Conservation (phyloP, 2,329 filamentous ascomycete species). For the Pseudopyricularia javanii region DNA sequence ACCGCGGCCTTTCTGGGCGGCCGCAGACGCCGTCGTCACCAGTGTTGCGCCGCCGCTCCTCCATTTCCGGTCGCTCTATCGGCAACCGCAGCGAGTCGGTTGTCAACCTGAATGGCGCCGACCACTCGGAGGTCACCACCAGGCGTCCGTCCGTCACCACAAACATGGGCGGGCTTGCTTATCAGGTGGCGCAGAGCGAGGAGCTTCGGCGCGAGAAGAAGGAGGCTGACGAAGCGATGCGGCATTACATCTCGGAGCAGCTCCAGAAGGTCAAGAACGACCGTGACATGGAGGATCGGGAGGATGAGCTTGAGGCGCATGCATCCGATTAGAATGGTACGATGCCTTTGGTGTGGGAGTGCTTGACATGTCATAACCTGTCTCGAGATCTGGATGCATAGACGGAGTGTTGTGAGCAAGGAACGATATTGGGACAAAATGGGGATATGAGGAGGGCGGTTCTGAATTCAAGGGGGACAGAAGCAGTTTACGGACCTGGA, state of each 20-base stretch:
- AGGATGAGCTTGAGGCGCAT: slow-evolving; percentile 35
- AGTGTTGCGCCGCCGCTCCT: slow-evolving; percentile 64
- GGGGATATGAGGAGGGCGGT: background rate
- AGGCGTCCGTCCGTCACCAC: slow-evolving; percentile 16
- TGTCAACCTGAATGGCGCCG: slow-evolving; percentile 22
- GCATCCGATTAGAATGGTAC: slow-evolving; percentile 7
- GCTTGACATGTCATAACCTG: background rate
- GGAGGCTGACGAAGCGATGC: slow-evolving; percentile 59
- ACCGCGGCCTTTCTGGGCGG: slow-evolving; percentile 19
- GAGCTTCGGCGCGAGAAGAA: slow-evolving; percentile 33
- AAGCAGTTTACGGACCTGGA: background rate
- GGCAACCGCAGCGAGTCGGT: slow-evolving; percentile 73
- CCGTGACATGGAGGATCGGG: slow-evolving; percentile 26
- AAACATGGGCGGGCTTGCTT: background rate
- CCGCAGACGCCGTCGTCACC: slow-evolving; percentile 30
- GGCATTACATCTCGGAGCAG: slow-evolving; percentile 72
- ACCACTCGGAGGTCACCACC: slow-evolving; percentile 22
- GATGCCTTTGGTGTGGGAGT: background rate
- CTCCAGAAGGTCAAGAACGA: slow-evolving; percentile 59
- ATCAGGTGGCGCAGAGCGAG: slow-evolving; percentile 36
- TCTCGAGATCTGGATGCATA: background rate
- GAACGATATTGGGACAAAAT: background rate
- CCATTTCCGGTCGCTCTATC: slow-evolving; percentile 57
- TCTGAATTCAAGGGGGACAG: background rate
- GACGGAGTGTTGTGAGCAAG: background rate